Evolutionary conservation across 352 stramenopile species (phyloP), one percentile per base, ranked within the genome.

Genomic region (Blastocystis sp.): DNA sequence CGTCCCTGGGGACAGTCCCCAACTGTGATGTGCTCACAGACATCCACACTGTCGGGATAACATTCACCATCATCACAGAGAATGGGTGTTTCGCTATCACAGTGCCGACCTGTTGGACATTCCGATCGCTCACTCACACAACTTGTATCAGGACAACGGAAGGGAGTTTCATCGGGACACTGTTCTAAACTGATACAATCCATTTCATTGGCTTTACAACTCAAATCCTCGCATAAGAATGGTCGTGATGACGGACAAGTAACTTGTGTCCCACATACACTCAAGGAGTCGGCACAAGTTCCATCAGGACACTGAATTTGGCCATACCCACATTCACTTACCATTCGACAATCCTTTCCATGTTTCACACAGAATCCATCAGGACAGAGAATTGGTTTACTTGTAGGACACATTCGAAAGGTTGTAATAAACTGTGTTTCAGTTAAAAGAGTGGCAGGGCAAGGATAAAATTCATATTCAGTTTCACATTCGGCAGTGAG

Each of bases 71-170:
- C 73, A 11, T 84, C 73, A 57, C 73, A 84, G 22, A 84, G 33
- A 66, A 84, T 56, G 13, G 73, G 73, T n/a, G 51, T 60, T 22
- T 19, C 33, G 5, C n/a, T 37, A n/a, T 64, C 59, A 57, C 73
- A 84, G 7, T 66, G 40, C 4, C 57, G 58, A 1, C 73, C 53
- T 57, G 59, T 11, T 9, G 48, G 73, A 66, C 73, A 84, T 22
- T 84, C 53, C 24, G 51, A 53, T 33, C 48, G 73, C 0, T 58
- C 35, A 37, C 13, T 69, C 44, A 60, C 73, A 44, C 73, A 84
- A 24, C 73, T 84, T 40, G 54, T 84, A 42, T 84, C 73, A 19
- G 44, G 73, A 84, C 73, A 84, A 57, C 73, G 73, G 73, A 84
- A 84, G 15, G 73, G 73, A n/a, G 73, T 84, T n/a, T 68, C 56